Percentiles rank a stretch among this genome's conserved stretches.
These are phyloP conservation scores for Leucosporidium creatinivorum DNA, from an alignment of 768 basidiomycete genomes.

Conservation along the genomic window DNA sequence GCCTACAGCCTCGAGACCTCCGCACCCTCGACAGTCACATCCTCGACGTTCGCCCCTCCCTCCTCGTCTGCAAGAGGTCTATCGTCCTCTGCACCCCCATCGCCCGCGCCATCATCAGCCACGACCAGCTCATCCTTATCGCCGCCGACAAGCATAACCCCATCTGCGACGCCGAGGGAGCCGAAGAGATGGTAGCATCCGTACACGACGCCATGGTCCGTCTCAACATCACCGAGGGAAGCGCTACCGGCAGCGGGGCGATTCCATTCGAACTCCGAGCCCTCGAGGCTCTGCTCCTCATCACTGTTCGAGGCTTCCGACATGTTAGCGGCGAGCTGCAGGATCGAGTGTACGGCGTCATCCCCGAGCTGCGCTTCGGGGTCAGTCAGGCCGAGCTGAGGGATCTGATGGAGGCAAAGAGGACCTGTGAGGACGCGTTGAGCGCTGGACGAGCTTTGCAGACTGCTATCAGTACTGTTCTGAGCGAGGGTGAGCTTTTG, in stretches of 20 bases:
- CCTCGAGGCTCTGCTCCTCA: conserved; percentile 23
- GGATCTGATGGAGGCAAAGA: conserved; percentile 25
- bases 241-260: not conserved
- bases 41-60: conserved; percentile 29
- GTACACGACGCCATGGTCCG: conserved; percentile 17
- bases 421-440: conserved; percentile 23
- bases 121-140: conserved; percentile 8
- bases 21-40: conserved; percentile 30
- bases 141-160: conserved; percentile 24
- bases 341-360: conserved; percentile 18
- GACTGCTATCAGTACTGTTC: conserved; percentile 8
- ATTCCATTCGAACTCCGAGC: conserved; percentile 22
- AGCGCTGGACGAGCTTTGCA: conserved; percentile 19
- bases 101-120: conserved; percentile 25
- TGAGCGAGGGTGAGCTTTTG: conserved; percentile 16
- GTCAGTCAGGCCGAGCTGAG: conserved; percentile 27
- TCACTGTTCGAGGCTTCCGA: conserved; percentile 21
- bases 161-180: conserved; percentile 13
- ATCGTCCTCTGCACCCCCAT: conserved; percentile 27
- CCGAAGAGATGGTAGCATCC: conserved; percentile 7
- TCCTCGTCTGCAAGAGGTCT: conserved; percentile 13
- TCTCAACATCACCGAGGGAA: conserved; percentile 7
- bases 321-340: conserved; percentile 15
- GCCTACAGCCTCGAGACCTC: conserved; percentile 8
- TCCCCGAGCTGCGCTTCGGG: conserved; percentile 19